Evolutionary conservation across 2,329 filamentous ascomycete species (phyloP), one percentile per base, ranked within the genome.

Genomic region (Colletotrichum sp.): DNA sequence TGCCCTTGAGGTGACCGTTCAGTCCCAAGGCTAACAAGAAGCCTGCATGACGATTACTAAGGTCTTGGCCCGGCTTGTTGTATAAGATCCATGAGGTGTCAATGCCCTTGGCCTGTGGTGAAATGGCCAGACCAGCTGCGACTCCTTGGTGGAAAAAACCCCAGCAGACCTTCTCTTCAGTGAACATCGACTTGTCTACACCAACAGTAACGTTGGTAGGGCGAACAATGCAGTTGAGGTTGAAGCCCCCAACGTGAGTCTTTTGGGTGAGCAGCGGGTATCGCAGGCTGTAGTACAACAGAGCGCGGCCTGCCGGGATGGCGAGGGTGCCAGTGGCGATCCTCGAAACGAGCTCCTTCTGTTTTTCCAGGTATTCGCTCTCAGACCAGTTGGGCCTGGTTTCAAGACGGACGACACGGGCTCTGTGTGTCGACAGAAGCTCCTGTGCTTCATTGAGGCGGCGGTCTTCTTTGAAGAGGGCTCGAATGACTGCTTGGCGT

Each of bases 41-140:
- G 0, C 97, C 97, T 34, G 97, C 98, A 83, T 99, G 97, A n/a
- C 97, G 92, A 82, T 99, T 98, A 78, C 94, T 98, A 16, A 98
- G 89, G 69, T 99, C 97, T 49, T 92, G 91, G 0, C 88, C 87
- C 0, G 97, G 96, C 83, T 98, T 98, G 87, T 99, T 99, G 89
- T 98, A 99, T 39, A 98, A 90, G 79, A 99, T 98, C 98, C 98
- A 99, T 0, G 96, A 99, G 0, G 96, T 98, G 82, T 99, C 97
- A 78, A 99, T 99, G 6, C 96, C 96, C 81, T 95, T 95, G 5
- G 96, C 96, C 72, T 95, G 91, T 15, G 93, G 94, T 8, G 97
- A 98, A 68, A 99, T 98, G 73, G 96, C 95, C 30, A 99, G 87
- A 5, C 97, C 97, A 29, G 95, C 95, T n/a, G 96, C 94, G 34